Evolutionary conservation across 2,329 filamentous ascomycete genomes (phyloP).

Genomic region (Diaporthe longicolla): DNA sequence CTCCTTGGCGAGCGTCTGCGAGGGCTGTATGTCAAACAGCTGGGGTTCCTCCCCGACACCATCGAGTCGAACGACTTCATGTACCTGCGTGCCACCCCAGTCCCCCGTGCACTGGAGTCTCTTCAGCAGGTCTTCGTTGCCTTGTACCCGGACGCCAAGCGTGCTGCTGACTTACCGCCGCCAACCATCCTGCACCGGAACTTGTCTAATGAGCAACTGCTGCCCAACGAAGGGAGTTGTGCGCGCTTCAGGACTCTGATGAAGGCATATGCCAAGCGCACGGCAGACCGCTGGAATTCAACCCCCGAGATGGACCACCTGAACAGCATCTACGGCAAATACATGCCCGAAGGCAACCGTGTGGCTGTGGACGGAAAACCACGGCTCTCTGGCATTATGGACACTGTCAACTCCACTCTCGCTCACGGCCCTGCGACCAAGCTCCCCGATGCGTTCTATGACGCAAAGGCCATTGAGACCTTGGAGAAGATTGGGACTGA

Average conservation of each 20-base stretch:
- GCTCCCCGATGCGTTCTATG: conserved; percentile 90
- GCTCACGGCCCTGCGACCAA: conserved; percentile 86
- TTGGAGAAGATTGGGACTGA: conserved; percentile 85
- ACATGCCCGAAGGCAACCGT: conserved; percentile 81
- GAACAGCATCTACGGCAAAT: conserved; percentile 82
- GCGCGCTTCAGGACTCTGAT: conserved; percentile 79
- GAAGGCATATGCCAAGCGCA: conserved; percentile 78
- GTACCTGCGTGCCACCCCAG: conserved; percentile 81
- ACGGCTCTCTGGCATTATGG: conserved; percentile 90
- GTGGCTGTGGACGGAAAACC: conserved; percentile 90
- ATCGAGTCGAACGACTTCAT: conserved; percentile 70
- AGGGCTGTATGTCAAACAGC: conserved; percentile 80
- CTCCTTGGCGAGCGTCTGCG: conserved; percentile 78
- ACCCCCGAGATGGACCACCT: conserved; percentile 88
- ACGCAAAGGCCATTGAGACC: conserved; percentile 76
- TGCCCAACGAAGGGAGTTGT: conserved; percentile 83
- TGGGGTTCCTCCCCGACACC: conserved; percentile 76
- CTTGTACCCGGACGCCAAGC: conserved; percentile 74
- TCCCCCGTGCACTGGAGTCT: conserved; percentile 82
- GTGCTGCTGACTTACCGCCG: conserved; percentile 63
- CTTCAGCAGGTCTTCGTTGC: conserved; percentile 82
- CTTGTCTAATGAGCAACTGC: conserved; percentile 81
- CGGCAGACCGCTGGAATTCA: conserved; percentile 81
- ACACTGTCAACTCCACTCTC: conserved; percentile 89
- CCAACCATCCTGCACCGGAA: conserved; percentile 77